Evolutionary conservation across 2,329 filamentous ascomycete species (phyloP).

Genomic region (Waltergamsia citrina): DNA sequence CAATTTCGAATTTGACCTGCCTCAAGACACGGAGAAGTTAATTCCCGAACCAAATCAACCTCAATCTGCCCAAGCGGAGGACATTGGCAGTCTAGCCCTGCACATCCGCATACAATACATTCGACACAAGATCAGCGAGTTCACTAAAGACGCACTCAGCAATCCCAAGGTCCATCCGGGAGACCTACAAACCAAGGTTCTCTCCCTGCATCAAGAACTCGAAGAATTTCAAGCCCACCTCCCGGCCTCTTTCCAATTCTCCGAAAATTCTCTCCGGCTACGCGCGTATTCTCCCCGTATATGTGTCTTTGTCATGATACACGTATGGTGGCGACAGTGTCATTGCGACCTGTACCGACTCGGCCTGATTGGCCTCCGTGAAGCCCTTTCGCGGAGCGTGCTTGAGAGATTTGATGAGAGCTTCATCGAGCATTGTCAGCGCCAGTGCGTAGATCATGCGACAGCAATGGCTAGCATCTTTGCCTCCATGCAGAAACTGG

Average conservation of each 20-base stretch:
- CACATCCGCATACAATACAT: constrained; percentile 48
- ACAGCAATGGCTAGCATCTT: constrained; percentile 47
- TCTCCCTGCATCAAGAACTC: constrained; percentile 37
- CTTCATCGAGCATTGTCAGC: constrained; percentile 39
- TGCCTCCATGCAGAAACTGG: constrained; percentile 37
- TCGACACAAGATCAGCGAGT: constrained; percentile 43
- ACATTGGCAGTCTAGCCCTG: constrained; percentile 44
- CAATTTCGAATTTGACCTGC: constrained; percentile 46
- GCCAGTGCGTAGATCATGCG: constrained; percentile 43
- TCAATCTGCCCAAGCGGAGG: constrained; percentile 31
- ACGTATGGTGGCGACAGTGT: constrained; percentile 50
- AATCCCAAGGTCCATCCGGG: constrained; percentile 30
- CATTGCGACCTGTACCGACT: constrained; percentile 48
- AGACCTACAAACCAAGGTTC: constrained; percentile 30
- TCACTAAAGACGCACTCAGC: constrained; percentile 32
- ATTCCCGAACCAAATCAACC: constrained; percentile 33
- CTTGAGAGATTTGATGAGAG: constrained; percentile 35
- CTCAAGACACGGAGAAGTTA: constrained; percentile 43
- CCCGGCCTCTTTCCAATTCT: constrained; percentile 47
- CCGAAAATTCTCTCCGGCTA: constrained; percentile 44
- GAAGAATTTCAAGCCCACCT: constrained; percentile 42
- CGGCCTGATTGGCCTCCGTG: constrained; percentile 39
- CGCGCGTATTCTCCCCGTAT: constrained; percentile 47
- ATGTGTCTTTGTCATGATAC: constrained; percentile 50
- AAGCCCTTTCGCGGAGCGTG: constrained; percentile 33